A percentile compares a stretch with the other conserved stretches of the same genome.
phyloP scores from a whole-genome alignment of 169 alveolate genomes.

The Amoebophrya sp. region DNA sequence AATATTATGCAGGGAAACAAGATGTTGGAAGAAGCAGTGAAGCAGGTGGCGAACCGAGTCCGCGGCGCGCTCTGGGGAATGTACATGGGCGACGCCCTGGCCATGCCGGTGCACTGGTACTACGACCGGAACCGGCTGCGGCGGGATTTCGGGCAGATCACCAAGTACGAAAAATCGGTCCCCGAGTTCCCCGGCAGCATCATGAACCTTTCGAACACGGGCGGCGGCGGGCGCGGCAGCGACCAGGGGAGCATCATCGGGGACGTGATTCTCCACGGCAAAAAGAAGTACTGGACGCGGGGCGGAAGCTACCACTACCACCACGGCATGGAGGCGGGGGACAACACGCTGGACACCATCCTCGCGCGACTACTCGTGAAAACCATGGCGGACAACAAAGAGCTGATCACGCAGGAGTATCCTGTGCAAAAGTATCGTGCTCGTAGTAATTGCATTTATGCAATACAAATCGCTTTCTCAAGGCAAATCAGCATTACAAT shows the following conservation, averaged over 20 bases:
- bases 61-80: conserved; percentile 45
- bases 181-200: conserved; percentile 40
- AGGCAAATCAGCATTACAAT: no score
- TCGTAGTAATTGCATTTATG: no score
- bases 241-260: conserved; percentile 26
- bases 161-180: conserved; percentile 27
- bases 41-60: conserved; percentile 8
- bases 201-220: conserved; percentile 47
- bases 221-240: conserved; percentile 47
- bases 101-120: conserved; percentile 50
- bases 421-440: no score
- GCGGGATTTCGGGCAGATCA: conserved; percentile 32
- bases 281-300: conserved; percentile 39
- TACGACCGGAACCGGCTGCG: conserved; percentile 39
- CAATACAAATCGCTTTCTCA: no score
- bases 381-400: not conserved
- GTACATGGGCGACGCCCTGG: conserved; percentile 43
- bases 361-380: conserved; percentile 36
- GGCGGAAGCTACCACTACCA: conserved; percentile 43
- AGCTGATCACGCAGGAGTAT: not conserved
- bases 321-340: conserved; percentile 38
- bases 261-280: conserved; percentile 39
- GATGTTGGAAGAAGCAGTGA: not conserved
- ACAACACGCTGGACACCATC: conserved; percentile 45
- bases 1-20: no score